Evolutionary conservation across 176 grass and related monocot genomes (phyloP).

Genomic region (Oryza longistaminata): DNA sequence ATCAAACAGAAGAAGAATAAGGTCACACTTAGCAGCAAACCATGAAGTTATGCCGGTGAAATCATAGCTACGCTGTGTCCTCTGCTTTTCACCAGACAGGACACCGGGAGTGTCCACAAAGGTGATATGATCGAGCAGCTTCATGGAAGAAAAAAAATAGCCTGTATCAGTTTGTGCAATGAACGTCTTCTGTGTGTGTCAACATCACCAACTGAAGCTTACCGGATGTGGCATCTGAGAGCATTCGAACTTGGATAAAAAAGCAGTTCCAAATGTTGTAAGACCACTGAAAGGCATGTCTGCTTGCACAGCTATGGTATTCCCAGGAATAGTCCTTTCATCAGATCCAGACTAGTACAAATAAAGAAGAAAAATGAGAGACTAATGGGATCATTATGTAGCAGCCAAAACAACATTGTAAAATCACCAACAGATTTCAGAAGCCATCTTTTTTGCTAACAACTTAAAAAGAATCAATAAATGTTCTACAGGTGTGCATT

Average conservation of each 20-base stretch:
- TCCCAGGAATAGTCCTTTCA: slow-evolving; percentile 83
- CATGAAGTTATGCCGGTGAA: slow-evolving; percentile 87
- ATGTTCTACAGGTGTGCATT: background rate
- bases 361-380: background rate
- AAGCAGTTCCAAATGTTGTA: slow-evolving; percentile 80
- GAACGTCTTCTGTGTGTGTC: background rate
- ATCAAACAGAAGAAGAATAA: slow-evolving; percentile 94
- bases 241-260: slow-evolving; percentile 95
- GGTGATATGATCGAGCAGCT: slow-evolving; percentile 90
- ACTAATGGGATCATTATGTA: background rate
- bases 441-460: background rate
- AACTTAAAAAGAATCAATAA: background rate
- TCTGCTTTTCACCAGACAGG: slow-evolving; percentile 86
- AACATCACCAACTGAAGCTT: slow-evolving; percentile 33
- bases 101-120: slow-evolving; percentile 94
- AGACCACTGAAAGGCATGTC: slow-evolving; percentile 91
- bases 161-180: slow-evolving; percentile 19
- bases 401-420: background rate
- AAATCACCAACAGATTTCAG: background rate
- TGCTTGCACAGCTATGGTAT: slow-evolving; percentile 93
- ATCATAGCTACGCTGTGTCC: slow-evolving; percentile 86
- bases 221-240: slow-evolving; percentile 96
- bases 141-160: slow-evolving; percentile 16
- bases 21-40: slow-evolving; percentile 86
- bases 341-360: slow-evolving; percentile 74